Percentiles rank a stretch among this genome's conserved stretches.
Conservation (phyloP, 108 stramenopile genomes). For the Pseudonitzschia multiseries region DNA sequence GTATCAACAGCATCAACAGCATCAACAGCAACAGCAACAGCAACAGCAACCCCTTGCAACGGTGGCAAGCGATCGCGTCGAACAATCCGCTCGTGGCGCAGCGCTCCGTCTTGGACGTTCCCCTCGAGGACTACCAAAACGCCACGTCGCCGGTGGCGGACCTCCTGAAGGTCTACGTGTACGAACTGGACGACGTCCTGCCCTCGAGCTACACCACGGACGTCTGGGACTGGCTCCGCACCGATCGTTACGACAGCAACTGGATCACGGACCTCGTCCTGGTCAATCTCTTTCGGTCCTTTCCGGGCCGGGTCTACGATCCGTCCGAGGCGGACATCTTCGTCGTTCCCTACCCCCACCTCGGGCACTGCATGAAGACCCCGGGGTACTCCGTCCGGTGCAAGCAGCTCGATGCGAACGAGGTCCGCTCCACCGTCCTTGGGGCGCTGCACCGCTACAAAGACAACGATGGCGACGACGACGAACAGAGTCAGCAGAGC, state of each 20-base stretch:
- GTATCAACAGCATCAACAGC: not conserved
- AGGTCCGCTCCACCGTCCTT: not conserved
- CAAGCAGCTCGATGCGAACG: not conserved
- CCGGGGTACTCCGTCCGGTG: not conserved
- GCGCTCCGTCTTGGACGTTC: not conserved
- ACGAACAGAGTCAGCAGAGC: not conserved
- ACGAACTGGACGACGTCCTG: not conserved
- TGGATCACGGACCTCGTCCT: constrained; percentile 19
- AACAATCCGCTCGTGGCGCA: not conserved
- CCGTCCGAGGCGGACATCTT: constrained; percentile 31
- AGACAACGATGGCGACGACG: no score
- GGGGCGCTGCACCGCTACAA: not conserved
- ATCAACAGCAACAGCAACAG: not conserved
- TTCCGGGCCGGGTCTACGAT: constrained; percentile 26
- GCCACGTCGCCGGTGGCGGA: no score
- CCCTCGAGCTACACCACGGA: not conserved
- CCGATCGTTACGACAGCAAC: not conserved
- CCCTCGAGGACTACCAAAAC: not conserved
- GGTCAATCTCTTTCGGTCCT: constrained; percentile 21
- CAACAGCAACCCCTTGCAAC: not conserved
- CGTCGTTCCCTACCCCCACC: constrained; percentile 42
- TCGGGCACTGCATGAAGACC: constrained; percentile 27
- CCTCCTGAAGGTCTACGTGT: not conserved
- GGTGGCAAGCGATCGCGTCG: not conserved
- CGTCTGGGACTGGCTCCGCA: not conserved